These are phyloP conservation scores for Ustilago vetiveriae DNA, from an alignment of 1,284 basidiomycete genomes.

Conservation along the genomic window DNA sequence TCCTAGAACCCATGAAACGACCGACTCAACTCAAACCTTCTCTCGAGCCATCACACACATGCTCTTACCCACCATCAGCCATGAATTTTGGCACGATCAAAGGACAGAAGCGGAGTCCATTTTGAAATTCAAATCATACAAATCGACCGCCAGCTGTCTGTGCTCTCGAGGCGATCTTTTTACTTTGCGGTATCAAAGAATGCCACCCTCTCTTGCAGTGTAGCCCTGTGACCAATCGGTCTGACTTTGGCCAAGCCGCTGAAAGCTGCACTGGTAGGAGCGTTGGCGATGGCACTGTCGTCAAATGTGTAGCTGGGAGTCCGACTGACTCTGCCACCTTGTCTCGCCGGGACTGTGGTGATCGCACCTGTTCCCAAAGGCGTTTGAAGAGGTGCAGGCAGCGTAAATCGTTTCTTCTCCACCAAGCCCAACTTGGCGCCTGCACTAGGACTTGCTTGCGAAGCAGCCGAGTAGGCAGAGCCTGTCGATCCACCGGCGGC, in stretches of 20 bases:
- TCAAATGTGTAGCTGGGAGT: conserved; percentile 22
- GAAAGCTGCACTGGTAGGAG: conserved; percentile 22
- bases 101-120: too few relatives aligned
- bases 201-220: conserved; percentile 49
- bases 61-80: too few relatives aligned
- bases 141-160: too few relatives aligned
- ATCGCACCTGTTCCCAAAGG: neutral
- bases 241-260: conserved; percentile 18
- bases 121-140: too few relatives aligned
- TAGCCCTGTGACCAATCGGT: conserved; percentile 34
- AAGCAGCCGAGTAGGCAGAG: neutral
- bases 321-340: conserved; percentile 14
- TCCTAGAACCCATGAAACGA: too few relatives aligned
- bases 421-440: conserved; percentile 28
- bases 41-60: too few relatives aligned
- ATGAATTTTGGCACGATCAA: too few relatives aligned
- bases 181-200: conserved; percentile 52
- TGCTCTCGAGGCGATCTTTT: too few relatives aligned
- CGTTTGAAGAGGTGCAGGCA: conserved; percentile 10
- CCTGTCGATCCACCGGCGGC: neutral
- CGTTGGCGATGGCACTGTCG: neutral
- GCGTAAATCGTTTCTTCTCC: conserved; percentile 45
- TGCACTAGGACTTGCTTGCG: conserved; percentile 1
- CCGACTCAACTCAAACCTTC: too few relatives aligned
- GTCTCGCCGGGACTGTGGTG: conserved; percentile 11